Evolutionary conservation across 2,329 filamentous ascomycete species (phyloP), one percentile per base, ranked within the genome.

Genomic region (Botrytis pseudocinerea): DNA sequence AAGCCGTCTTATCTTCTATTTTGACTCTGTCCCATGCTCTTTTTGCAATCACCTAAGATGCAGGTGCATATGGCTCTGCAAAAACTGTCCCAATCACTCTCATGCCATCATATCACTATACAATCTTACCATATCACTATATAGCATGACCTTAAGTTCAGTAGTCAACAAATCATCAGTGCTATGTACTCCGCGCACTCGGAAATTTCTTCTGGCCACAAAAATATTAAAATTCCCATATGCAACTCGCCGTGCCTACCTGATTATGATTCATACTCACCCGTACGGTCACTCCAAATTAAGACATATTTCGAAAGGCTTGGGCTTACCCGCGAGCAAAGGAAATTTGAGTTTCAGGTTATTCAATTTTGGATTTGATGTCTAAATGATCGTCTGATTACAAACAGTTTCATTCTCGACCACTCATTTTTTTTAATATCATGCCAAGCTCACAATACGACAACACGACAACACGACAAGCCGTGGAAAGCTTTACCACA

Each of bases 11-110:
- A 0, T 61, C 3, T 16, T 7, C 32, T 5, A 25, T 1, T 40
- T 61, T 61, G 59, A 22, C 25, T 1, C 3, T n/a, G 12, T 40
- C 25, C 59, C 35, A 61, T 25, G 0, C 35, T 40, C 35, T 8
- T 61, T 38, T 40, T n/a, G 32, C 59, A 40, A 8, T 0, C 35
- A 12, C n/a, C 1, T 32, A 61, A 40, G 1, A 61, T 38, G 0
- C 0, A 0, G 20, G 2, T 35, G 59, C 59, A 38, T 0, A n/a
- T 2, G 1, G 0, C 2, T 51, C 12, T 14, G 25, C 48, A n/a
- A 16, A 51, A 51, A 16, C 25, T 0, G 48, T 5, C 16, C 25
- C n/a, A 32, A 32, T 32, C 32, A 32, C 32, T 32, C 32, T 32
- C 32, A 32, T 32, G 32, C 32, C 32, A 32, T 32, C 32, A 32